Evolutionary conservation across 306 rosid genomes (phyloP), one percentile per base, ranked within the genome.

Genomic region (Cucurbita argyrosperma): DNA sequence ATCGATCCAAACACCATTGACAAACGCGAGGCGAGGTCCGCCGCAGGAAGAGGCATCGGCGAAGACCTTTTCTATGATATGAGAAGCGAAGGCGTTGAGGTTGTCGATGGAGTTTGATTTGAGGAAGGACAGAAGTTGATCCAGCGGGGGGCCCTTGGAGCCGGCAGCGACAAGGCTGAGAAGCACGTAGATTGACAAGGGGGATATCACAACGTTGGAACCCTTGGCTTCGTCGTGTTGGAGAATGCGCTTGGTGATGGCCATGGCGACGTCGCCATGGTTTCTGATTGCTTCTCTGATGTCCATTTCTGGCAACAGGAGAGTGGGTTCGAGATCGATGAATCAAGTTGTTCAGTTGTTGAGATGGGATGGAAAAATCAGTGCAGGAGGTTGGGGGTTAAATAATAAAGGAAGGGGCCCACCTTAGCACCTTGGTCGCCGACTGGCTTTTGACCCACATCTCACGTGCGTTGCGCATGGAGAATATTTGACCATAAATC

Each of bases 41-140:
- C 96, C 98, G 71, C 53, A 21, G 59, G 84, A 64, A 51, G 83
- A 73, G 5, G 79, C 94, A 19, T 93, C 96, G 45, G 88, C 26
- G 68, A 88, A 76, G 13, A 90, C 84, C 4, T 79, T 81, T 54
- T 88, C 26, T 58, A 82, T 80, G 64, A 85, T 81, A 80, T 90
- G 85, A 53, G 96, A 83, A 49, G 88, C 86, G 30, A 89, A 78
- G 77, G 85, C 79, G 79, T 82, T 90, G 76, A 88, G 57, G 77
- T 78, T 65, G 13, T 85, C 87, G 35, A 70, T 68, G 87, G 96
- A 89, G 13, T 82, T 74, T 49, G 84, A 80, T 76, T 81, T 84
- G 76, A 93, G 98, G 81, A 90, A 93, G 68, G 88, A 78, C 51
- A 93, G 97, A 6, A 90, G 77, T 74, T 93, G 91, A 13, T 85